These are phyloP conservation scores for Dictyostelium firmibasis DNA, from an alignment of 78 protist genomes.

Conservation along the genomic window DNA sequence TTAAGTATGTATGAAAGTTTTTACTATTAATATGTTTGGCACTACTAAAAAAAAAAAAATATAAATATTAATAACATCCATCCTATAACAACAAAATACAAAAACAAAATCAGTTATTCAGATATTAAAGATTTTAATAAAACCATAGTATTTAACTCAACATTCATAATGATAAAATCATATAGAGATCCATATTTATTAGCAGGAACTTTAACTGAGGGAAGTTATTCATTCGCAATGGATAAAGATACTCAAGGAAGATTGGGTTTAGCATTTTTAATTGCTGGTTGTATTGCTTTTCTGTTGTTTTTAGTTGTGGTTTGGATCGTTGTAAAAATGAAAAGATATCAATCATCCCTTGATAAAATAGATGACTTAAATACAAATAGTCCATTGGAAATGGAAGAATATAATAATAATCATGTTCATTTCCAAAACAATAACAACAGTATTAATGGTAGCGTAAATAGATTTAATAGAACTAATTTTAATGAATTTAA, in stretches of 20 bases:
- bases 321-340: conserved; percentile 12
- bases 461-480: not conserved
- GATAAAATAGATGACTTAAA: not conserved
- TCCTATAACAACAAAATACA: no score
- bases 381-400: conserved; percentile 7
- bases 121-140: not conserved
- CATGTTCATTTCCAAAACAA: not conserved
- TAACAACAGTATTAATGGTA: not conserved
- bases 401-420: not conserved
- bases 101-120: conserved; percentile 9
- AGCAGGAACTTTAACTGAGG: conserved; percentile 40
- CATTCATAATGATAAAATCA: conserved; percentile 20
- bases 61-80: no score
- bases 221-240: conserved; percentile 52
- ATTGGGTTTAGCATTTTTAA: conserved; percentile 10
- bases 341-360: not conserved
- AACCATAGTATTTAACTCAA: not conserved
- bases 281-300: not conserved
- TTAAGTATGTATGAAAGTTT: not conserved
- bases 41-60: no score
- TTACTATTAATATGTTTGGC: no score
- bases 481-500: not conserved
- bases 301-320: not conserved
- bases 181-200: conserved; percentile 29
- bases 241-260: not conserved